Evolutionary conservation across 2,329 filamentous ascomycete species (phyloP), one percentile per base, ranked within the genome.

Genomic region (Ceratocystiopsis brevicomis): DNA sequence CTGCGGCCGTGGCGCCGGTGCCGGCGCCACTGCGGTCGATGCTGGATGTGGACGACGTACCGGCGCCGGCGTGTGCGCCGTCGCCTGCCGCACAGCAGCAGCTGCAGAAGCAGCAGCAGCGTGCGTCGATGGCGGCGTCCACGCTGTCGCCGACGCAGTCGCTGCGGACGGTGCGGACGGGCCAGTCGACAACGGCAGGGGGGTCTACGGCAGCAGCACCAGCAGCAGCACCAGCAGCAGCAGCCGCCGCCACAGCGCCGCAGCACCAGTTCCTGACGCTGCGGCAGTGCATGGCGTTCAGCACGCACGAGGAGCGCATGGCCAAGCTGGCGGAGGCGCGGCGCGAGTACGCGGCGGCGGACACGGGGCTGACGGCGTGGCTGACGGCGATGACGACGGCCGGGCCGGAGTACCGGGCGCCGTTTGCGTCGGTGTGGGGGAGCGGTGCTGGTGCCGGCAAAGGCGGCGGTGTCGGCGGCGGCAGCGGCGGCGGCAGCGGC

Each of bases 281-380:
- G 6, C 6, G 10, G 25, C 25, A 30, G 25, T 30, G 25, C 25
- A 30, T 30, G 51, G 38, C 68, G 63, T 43, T 46, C 17, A 35
- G 48, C 43, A 51, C 48, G 11, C 45, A 50, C 14, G 45, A 77
- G 41, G 81, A 93, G 45, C 93, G 95, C 47, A 67, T 85, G 52
- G 74, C 72, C 10, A 67, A 90, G 14, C 93, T 82, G 56, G 73
- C 83, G 46, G 72, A 79, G 45, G 80, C 81, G 0, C 73, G 84
- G 38, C 63, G 72, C 15, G 71, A 81, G 39, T 85, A 86, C 57
- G 77, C 80, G 0, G 58, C 62, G 13, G 75, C 80, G 56, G 76
- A 94, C 46, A 81, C 81, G 6, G 85, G 87, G 1, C 63, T 96
- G n/a, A 65, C 61, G 4, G 58, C 63, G 35, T 78, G 73, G 74